phyloP scores from a whole-genome alignment of 2,329 filamentous ascomycete species.

The Alternaria viburni region DNA sequence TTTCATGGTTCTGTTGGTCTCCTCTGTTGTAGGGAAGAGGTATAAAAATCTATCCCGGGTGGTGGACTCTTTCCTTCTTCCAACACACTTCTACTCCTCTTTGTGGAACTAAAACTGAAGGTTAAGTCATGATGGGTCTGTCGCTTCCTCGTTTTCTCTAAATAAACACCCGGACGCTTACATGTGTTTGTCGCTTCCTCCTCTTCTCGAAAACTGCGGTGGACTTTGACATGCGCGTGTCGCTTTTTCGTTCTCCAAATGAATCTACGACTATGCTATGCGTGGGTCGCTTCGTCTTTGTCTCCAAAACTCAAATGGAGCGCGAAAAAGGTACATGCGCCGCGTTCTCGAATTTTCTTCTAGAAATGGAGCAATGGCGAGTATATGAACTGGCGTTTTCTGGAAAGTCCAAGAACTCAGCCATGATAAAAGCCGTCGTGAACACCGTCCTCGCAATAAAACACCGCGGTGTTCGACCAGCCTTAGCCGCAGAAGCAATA shows the following conservation, averaged over 20 bases:
- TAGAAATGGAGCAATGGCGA: no score
- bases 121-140: not conserved
- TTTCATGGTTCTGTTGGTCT: not conserved
- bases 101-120: not conserved
- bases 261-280: no score
- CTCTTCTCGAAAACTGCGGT: not conserved
- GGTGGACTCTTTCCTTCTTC: not conserved
- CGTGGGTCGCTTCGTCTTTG: no score
- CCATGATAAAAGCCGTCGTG: not conserved
- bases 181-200: not conserved
- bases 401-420: no score
- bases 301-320: no score
- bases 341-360: not conserved
- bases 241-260: not conserved
- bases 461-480: not conserved
- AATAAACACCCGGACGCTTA: rapidly evolving
- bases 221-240: no score
- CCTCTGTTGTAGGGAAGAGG: not conserved
- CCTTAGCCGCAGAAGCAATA: not conserved
- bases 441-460: not conserved
- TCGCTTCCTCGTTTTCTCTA: not conserved
- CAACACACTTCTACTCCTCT: not conserved
- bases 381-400: no score
- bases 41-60: not conserved
- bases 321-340: no score